Evolutionary conservation across 352 stramenopile species (phyloP).

Genomic region (Globisporangium heterothallicum): DNA sequence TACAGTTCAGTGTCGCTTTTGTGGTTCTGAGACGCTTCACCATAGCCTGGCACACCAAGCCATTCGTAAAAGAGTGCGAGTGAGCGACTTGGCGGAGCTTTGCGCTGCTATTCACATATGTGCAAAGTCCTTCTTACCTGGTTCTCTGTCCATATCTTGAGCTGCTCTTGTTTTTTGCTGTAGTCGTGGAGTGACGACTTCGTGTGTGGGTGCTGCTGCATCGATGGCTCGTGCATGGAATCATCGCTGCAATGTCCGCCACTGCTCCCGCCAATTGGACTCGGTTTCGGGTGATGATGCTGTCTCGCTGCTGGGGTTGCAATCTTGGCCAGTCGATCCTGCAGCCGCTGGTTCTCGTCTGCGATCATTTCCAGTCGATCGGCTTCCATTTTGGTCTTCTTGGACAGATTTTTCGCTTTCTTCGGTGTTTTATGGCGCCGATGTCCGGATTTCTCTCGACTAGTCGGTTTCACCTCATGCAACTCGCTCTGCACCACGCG

Average conservation of each 20-base stretch:
- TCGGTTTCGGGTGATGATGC: not conserved
- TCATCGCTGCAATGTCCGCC: slow-evolving; percentile 10
- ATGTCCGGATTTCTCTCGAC: slow-evolving; percentile 7
- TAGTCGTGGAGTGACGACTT: slow-evolving; percentile 29
- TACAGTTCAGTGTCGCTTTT: slow-evolving; percentile 58
- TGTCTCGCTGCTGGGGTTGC: slow-evolving; percentile 2
- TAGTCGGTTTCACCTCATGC: not conserved
- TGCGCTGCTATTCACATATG: too few species aligned
- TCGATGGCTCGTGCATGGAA: slow-evolving; percentile 2
- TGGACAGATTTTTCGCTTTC: slow-evolving; percentile 13
- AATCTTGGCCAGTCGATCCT: slow-evolving; percentile 19
- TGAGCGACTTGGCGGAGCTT: too few species aligned
- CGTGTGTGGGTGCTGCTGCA: not conserved
- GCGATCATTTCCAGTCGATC: slow-evolving; percentile 15
- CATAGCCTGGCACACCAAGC: too few species aligned
- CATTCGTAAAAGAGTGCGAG: too few species aligned
- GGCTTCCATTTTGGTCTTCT: slow-evolving; percentile 20
- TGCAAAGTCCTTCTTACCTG: too few species aligned
- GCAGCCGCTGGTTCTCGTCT: slow-evolving; percentile 24
- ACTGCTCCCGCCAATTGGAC: not conserved
- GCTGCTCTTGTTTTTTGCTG: slow-evolving; percentile 60
- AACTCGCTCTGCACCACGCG: not conserved
- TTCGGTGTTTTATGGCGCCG: slow-evolving; percentile 8
- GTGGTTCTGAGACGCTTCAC: slow-evolving; percentile 55
- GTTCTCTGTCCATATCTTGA: slow-evolving; percentile 73